A percentile compares a stretch with the other conserved stretches of the same genome.
These are phyloP conservation scores for Ophiorrhiza pumila DNA, from an alignment of 257 asterid genomes.

Conservation along the genomic window DNA sequence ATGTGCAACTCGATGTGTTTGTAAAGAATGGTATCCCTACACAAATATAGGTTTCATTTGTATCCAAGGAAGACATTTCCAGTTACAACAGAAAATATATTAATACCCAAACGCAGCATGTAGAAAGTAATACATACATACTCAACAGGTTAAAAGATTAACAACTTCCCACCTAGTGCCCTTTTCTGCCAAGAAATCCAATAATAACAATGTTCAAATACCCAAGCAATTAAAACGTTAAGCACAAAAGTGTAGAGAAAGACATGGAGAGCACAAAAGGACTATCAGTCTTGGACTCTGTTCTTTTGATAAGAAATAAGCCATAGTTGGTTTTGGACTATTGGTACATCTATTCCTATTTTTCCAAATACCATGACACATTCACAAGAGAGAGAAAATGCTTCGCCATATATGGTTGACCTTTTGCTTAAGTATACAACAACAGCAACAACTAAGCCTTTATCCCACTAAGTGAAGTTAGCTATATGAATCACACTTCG, in stretches of 20 bases:
- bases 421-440: too few relatives aligned
- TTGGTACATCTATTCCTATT: not conserved
- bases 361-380: not conserved
- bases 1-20: conserved; percentile 46
- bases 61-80: not conserved
- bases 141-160: not conserved
- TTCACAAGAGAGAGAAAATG: not conserved
- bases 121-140: not conserved
- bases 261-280: not conserved
- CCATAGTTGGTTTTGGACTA: not conserved
- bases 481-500: too few relatives aligned
- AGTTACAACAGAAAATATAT: not conserved
- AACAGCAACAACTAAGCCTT: too few relatives aligned
- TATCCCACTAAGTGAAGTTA: too few relatives aligned
- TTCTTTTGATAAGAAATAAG: not conserved
- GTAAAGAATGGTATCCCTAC: conserved; percentile 46
- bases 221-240: not conserved
- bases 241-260: not conserved
- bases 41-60: not conserved
- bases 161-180: not conserved
- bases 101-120: not conserved
- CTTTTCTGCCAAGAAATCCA: not conserved
- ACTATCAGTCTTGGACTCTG: not conserved
- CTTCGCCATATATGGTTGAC: not conserved
- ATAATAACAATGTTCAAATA: not conserved